Conservation (phyloP, 768 basidiomycete species). For the Lyophyllum semitale region DNA sequence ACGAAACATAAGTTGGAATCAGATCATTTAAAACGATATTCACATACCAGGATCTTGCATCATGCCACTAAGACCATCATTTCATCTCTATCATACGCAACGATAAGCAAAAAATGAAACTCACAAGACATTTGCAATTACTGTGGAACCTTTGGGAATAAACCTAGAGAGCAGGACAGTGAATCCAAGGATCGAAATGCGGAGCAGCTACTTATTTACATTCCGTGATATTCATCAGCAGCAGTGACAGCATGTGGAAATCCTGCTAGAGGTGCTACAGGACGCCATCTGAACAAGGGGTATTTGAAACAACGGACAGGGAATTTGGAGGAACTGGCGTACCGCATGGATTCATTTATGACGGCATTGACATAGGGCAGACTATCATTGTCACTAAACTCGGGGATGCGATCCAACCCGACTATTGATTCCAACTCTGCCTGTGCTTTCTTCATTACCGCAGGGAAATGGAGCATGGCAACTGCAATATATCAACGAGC, state of each 20-base stretch:
- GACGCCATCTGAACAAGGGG: slow-evolving; percentile 19
- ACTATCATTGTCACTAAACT: slow-evolving; percentile 9
- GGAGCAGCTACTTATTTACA: slow-evolving; percentile 5
- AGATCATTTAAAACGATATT: too few species aligned
- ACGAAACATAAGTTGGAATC: too few species aligned
- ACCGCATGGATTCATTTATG: slow-evolving; percentile 17
- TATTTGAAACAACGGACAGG: too few species aligned
- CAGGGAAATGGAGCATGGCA: slow-evolving; percentile 17
- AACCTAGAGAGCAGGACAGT: slow-evolving; percentile 6
- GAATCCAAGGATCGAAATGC: too few species aligned
- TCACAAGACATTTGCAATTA: slow-evolving; percentile 12
- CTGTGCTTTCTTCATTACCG: slow-evolving; percentile 24
- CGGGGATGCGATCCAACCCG: slow-evolving; percentile 10
- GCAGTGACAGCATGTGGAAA: slow-evolving; percentile 14
- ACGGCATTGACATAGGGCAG: slow-evolving; percentile 19
- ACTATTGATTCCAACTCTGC: slow-evolving; percentile 16
- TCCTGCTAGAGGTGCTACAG: slow-evolving; percentile 13
- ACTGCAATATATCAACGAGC: too few species aligned
- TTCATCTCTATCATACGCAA: too few species aligned
- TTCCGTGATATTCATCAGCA: slow-evolving; percentile 13
- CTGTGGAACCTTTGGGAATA: slow-evolving; percentile 14
- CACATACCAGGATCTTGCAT: slow-evolving; percentile 13
- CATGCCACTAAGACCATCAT: slow-evolving; percentile 9
- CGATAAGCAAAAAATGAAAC: too few species aligned
- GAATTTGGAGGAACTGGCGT: too few species aligned